Conservation (phyloP, 192 early-diverging fungal species). For the Podila epigama region DNA sequence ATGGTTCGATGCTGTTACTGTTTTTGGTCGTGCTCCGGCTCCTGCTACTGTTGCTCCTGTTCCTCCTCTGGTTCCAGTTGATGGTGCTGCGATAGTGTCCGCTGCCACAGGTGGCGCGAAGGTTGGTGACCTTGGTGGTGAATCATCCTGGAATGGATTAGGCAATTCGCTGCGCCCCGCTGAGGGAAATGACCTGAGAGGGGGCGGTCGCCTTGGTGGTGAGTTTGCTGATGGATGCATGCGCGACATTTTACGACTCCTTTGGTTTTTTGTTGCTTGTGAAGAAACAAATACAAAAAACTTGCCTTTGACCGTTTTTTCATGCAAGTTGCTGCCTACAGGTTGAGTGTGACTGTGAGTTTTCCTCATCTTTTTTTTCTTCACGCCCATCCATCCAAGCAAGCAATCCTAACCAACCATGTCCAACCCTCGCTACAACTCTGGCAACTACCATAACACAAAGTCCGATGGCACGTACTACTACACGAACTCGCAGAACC, state of each 20-base stretch:
- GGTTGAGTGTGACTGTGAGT: no score
- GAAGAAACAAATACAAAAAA: no score
- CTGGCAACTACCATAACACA: conserved; percentile 5
- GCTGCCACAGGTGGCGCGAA: conserved; percentile 1
- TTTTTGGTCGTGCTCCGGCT: neutral
- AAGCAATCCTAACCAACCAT: neutral
- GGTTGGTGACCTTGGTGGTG: neutral
- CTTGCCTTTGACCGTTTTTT: no score
- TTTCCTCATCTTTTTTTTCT: conserved; percentile 1
- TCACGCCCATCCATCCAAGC: neutral
- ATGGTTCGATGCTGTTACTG: neutral
- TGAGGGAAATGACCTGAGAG: neutral
- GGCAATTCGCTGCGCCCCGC: neutral
- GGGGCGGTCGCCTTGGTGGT: neutral
- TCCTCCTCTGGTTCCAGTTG: neutral
- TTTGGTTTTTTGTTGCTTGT: no score
- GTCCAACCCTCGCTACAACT: neutral
- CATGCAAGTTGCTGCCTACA: no score
- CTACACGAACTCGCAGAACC: neutral
- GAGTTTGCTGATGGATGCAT: neutral
- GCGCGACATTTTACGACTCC: no score
- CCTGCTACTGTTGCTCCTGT: neutral
- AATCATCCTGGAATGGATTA: neutral
- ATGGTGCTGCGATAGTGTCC: conserved; percentile 16
- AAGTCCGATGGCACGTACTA: conserved; percentile 5